phyloP scores from a whole-genome alignment of 164 flowering plant genomes.

The Berberis thunbergii region DNA sequence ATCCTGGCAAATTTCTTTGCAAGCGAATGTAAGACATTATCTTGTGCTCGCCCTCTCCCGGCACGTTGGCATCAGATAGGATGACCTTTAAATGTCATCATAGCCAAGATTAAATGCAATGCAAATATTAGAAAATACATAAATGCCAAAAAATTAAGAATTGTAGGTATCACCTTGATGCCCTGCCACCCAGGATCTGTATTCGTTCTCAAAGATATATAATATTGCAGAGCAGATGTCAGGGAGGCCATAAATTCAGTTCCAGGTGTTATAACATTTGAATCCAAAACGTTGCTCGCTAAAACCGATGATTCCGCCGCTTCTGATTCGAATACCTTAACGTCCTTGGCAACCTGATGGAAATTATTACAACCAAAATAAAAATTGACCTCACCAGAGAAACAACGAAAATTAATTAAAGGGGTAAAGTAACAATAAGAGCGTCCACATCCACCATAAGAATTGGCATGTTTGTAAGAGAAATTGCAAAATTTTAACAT shows the following conservation, averaged over 20 bases:
- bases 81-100: constrained; percentile 31
- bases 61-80: constrained; percentile 62
- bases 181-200: constrained; percentile 40
- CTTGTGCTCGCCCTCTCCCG: constrained; percentile 75
- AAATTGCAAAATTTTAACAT: no score
- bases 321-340: constrained; percentile 15
- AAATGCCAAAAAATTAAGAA: not conserved
- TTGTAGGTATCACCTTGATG: constrained; percentile 29
- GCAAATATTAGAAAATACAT: not conserved
- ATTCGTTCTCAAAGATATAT: constrained; percentile 35
- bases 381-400: no score
- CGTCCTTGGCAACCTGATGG: constrained; percentile 18
- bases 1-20: constrained; percentile 25
- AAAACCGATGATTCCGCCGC: constrained; percentile 4
- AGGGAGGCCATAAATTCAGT: constrained; percentile 48
- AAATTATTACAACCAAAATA: no score
- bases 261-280: constrained; percentile 59
- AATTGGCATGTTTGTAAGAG: no score
- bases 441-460: no score
- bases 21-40: constrained; percentile 24
- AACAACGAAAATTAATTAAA: no score
- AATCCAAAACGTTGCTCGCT: constrained; percentile 21
- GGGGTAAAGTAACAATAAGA: no score
- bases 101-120: not conserved
- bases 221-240: constrained; percentile 39